phyloP scores from a whole-genome alignment of 768 basidiomycete genomes.

The Auriscalpium vulgare region DNA sequence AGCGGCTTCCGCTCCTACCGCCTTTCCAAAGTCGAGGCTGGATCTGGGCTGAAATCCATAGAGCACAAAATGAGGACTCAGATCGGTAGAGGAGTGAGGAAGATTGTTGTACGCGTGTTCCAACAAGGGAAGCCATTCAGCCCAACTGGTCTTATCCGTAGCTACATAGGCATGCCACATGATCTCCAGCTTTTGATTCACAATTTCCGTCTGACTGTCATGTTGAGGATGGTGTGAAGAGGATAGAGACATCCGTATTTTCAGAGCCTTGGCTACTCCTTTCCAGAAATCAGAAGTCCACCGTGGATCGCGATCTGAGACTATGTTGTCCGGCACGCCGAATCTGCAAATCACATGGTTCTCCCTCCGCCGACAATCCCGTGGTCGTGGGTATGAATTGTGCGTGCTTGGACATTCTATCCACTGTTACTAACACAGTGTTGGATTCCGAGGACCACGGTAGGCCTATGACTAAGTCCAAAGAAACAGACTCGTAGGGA shows the following conservation, averaged over 20 bases:
- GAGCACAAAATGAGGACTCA: slow-evolving; percentile 13
- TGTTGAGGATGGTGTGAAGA: background rate
- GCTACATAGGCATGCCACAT: background rate
- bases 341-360: background rate
- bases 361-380: background rate
- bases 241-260: background rate
- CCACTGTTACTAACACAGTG: slow-evolving; percentile 10
- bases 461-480: slow-evolving; percentile 4
- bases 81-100: slow-evolving; percentile 8
- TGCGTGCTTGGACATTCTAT: slow-evolving; percentile 23
- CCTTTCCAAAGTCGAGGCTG: background rate
- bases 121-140: background rate
- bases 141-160: background rate
- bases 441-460: slow-evolving; percentile 8
- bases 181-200: background rate
- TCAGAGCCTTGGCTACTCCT: background rate
- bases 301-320: background rate
- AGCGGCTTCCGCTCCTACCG: background rate
- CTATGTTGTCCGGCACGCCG: background rate
- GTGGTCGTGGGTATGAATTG: slow-evolving; percentile 20
- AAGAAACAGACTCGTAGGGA: slow-evolving; percentile 9
- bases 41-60: slow-evolving; percentile 12
- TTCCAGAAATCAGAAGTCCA: slow-evolving; percentile 3
- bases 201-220: background rate
- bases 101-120: slow-evolving; percentile 12